A percentile compares a stretch with the other conserved stretches of the same genome.
Evolutionary conservation across 352 stramenopile genomes (phyloP).

Genomic region (Globisporangium carolinianum): DNA sequence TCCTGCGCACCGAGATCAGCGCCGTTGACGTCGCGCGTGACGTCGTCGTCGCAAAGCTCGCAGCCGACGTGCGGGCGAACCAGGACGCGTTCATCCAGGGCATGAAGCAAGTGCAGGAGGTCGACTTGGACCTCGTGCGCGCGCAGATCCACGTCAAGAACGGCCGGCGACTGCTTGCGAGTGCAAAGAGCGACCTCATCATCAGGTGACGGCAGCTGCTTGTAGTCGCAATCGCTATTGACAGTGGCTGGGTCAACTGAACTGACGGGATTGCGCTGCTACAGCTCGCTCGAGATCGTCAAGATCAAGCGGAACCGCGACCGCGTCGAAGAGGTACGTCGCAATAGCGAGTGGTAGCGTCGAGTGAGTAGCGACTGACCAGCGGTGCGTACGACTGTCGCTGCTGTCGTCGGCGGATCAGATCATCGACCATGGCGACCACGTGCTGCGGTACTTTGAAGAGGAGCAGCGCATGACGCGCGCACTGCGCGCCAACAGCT

Average conservation of each 20-base stretch:
- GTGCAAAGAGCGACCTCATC: slow-evolving; percentile 66
- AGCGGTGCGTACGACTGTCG: too few species aligned
- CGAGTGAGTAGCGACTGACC: too few species aligned
- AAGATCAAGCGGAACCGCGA: slow-evolving; percentile 81
- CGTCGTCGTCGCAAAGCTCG: slow-evolving; percentile 61
- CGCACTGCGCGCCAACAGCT: slow-evolving; percentile 49
- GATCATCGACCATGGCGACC: slow-evolving; percentile 47
- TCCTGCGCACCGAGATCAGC: slow-evolving; percentile 78
- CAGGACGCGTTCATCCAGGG: slow-evolving; percentile 76
- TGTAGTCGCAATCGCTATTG: neutral
- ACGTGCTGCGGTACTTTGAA: slow-evolving; percentile 55
- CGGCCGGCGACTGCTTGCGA: slow-evolving; percentile 58
- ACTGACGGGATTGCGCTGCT: neutral
- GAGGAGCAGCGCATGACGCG: slow-evolving; percentile 74
- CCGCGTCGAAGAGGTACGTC: slow-evolving; percentile 53
- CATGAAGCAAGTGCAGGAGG: slow-evolving; percentile 85
- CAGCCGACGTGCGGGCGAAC: slow-evolving; percentile 78
- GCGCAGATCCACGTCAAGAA: slow-evolving; percentile 88
- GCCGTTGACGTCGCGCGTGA: slow-evolving; percentile 78
- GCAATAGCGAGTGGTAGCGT: neutral
- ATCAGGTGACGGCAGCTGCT: slow-evolving; percentile 27
- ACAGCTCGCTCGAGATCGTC: slow-evolving; percentile 72
- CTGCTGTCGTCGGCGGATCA: slow-evolving; percentile 10
- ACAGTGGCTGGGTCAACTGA: neutral
- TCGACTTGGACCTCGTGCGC: slow-evolving; percentile 77